Conservation (phyloP, 495 filamentous ascomycete genomes). For the Talaromyces nanjingensis region DNA sequence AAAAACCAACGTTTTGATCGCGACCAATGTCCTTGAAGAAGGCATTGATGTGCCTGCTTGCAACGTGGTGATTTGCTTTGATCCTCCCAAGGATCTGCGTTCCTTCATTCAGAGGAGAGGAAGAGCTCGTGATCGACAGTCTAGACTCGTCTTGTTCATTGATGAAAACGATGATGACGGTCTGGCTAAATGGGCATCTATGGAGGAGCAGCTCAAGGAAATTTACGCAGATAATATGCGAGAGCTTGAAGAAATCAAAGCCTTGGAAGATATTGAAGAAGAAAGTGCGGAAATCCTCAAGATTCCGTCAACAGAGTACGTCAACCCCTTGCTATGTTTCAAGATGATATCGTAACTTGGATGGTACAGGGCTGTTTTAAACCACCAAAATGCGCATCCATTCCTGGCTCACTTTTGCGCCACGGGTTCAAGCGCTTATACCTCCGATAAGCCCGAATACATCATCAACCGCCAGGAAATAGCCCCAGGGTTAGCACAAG, state of each 20-base stretch:
- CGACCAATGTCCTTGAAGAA: slow-evolving; percentile 85
- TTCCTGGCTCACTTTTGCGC: slow-evolving; percentile 84
- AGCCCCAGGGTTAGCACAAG: slow-evolving; percentile 2
- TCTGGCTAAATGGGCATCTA: slow-evolving; percentile 45
- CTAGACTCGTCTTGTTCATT: slow-evolving; percentile 63
- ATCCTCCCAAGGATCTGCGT: slow-evolving; percentile 67
- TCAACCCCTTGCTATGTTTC: not conserved
- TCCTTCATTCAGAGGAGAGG: slow-evolving; percentile 87
- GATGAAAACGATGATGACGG: slow-evolving; percentile 28
- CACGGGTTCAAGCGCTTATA: slow-evolving; percentile 51
- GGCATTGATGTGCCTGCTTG: slow-evolving; percentile 86
- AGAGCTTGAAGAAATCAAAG: slow-evolving; percentile 32
- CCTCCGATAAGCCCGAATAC: slow-evolving; percentile 47
- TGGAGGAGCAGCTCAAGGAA: slow-evolving; percentile 69
- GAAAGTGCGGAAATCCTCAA: slow-evolving; percentile 39
- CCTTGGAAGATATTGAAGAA: slow-evolving; percentile 41
- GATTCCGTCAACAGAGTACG: slow-evolving; percentile 48
- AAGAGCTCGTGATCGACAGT: slow-evolving; percentile 65
- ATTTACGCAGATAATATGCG: slow-evolving; percentile 67
- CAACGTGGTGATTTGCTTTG: slow-evolving; percentile 81
- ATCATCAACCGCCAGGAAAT: slow-evolving; percentile 18
- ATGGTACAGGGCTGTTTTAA: slow-evolving; percentile 57
- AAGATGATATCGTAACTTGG: slow-evolving; percentile 19
- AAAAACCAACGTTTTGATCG: slow-evolving; percentile 67
- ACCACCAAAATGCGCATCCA: slow-evolving; percentile 58